These are phyloP conservation scores for Nemania sp. DNA, from an alignment of 2,329 filamentous ascomycete genomes.

Conservation along the genomic window DNA sequence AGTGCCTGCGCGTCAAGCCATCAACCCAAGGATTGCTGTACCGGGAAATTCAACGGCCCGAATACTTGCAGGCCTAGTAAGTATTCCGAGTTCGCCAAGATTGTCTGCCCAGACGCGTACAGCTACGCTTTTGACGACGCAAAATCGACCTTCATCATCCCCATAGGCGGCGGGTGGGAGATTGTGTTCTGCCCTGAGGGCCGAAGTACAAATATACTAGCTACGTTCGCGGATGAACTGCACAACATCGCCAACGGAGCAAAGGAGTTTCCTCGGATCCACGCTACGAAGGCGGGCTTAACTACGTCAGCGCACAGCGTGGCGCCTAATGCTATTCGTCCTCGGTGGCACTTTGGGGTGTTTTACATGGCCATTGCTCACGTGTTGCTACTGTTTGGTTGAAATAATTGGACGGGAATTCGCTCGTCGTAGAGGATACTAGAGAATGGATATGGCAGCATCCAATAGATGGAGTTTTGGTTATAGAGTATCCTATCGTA, in stretches of 20 bases:
- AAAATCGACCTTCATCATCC: conserved; percentile 71
- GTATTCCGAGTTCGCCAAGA: conserved; percentile 78
- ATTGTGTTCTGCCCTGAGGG: conserved; percentile 80
- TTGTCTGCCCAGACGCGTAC: conserved; percentile 85
- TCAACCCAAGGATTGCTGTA: conserved; percentile 78
- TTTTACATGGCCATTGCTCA: conserved; percentile 11
- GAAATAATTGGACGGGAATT: neutral
- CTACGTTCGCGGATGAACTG: conserved; percentile 63
- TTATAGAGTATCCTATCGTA: conserved; percentile 8
- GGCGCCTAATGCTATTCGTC: neutral
- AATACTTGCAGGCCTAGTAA: conserved; percentile 72
- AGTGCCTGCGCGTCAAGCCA: conserved; percentile 80
- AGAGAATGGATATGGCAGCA: conserved; percentile 1
- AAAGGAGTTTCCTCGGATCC: conserved; percentile 51
- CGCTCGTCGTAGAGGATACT: neutral
- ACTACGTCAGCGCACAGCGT: conserved; percentile 44
- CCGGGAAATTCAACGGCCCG: conserved; percentile 73
- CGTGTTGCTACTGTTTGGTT: conserved; percentile 10
- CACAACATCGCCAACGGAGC: conserved; percentile 60
- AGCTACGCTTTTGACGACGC: conserved; percentile 76
- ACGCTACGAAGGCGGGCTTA: conserved; percentile 53
- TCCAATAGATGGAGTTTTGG: neutral
- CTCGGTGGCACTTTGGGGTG: neutral
- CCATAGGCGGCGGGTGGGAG: conserved; percentile 79
- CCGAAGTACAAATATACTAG: conserved; percentile 69